Evolutionary conservation across 805 yeast species (phyloP), one percentile per base, ranked within the genome.

Genomic region (Saccharomyces cerevisiae): DNA sequence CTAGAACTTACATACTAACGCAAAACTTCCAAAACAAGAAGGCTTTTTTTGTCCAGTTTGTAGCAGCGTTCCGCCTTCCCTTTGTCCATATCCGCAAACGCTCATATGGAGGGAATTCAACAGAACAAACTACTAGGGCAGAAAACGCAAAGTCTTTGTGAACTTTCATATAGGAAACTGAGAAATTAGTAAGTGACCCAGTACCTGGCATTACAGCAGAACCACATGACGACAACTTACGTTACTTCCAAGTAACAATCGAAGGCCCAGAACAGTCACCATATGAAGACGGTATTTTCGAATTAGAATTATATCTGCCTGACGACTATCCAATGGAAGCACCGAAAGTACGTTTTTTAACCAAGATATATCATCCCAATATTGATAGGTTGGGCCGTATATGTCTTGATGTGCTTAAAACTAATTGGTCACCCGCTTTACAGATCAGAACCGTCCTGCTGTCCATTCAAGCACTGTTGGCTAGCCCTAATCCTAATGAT

Each of bases 311-410:
- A 58, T 94, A 79, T 67, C 72, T 94, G 59, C 98, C 99, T 1
- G 97, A 94, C 66, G 99, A 94, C 67, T 94, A 94, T 70, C 99
- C 99, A 11, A 87, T 92, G 97, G 89, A 89, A 65, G 96, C 99
- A 0, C 99, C 99, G 51, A 91, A 90, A 68, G 95, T 94, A 52
- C 79, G 99, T 55, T 94, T 94, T 64, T 73, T 94, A 58, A 94
- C 99, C 30, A 89, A 85, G 70, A 91, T 94, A 28, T 94, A 94
- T 70, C 99, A 94, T 67, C 99, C 96, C 47, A 94, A 94, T 70
- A 94, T 94, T 61, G 99, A 94, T 68, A 81, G 94, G 68, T 76
- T 94, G 59, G 99, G 99, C 8, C 79, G 99, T 59, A 92, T 94
- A 63, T 94, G 99, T 73, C 79, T 94, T 51, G 98, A 94, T 69